phyloP scores from a whole-genome alignment of 1,284 basidiomycete species.

The Amylostereum areolatum region DNA sequence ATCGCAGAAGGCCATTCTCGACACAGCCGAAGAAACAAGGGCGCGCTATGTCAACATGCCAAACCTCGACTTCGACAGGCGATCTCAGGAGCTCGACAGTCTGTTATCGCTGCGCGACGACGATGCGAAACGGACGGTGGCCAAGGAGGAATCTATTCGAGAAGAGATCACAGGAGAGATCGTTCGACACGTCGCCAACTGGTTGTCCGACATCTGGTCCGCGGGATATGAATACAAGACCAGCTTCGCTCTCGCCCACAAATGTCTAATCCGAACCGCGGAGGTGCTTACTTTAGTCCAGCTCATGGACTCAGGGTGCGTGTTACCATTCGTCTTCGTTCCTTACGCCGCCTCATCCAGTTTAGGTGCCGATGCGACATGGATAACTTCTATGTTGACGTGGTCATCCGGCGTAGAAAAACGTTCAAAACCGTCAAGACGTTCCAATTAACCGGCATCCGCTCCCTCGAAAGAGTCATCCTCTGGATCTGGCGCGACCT shows the following conservation, averaged over 20 bases:
- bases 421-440: constrained; percentile 40
- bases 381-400: constrained; percentile 38
- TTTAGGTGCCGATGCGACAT: constrained; percentile 43
- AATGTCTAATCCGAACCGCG: constrained; percentile 35
- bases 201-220: constrained; percentile 58
- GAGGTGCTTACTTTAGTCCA: constrained; percentile 28
- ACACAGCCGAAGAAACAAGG: constrained; percentile 24
- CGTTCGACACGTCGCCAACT: constrained; percentile 44
- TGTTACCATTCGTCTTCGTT: not conserved
- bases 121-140: constrained; percentile 44
- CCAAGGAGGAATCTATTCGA: constrained; percentile 44
- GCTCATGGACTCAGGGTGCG: not conserved
- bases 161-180: constrained; percentile 50
- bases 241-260: constrained; percentile 46
- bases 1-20: constrained; percentile 14
- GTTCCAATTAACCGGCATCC: constrained; percentile 44
- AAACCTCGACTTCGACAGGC: constrained; percentile 41
- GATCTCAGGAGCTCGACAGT: constrained; percentile 43
- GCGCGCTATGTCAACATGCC: constrained; percentile 36
- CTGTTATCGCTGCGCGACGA: constrained; percentile 44
- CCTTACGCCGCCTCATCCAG: too few relatives aligned
- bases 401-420: constrained; percentile 34
- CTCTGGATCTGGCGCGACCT: constrained; percentile 68
- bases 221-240: constrained; percentile 50
- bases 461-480: constrained; percentile 40